Percentiles rank a stretch among this genome's conserved stretches.
Evolutionary conservation across 1,284 basidiomycete genomes (phyloP).

Genomic region (Cutaneotrichosporon cyanovorans): DNA sequence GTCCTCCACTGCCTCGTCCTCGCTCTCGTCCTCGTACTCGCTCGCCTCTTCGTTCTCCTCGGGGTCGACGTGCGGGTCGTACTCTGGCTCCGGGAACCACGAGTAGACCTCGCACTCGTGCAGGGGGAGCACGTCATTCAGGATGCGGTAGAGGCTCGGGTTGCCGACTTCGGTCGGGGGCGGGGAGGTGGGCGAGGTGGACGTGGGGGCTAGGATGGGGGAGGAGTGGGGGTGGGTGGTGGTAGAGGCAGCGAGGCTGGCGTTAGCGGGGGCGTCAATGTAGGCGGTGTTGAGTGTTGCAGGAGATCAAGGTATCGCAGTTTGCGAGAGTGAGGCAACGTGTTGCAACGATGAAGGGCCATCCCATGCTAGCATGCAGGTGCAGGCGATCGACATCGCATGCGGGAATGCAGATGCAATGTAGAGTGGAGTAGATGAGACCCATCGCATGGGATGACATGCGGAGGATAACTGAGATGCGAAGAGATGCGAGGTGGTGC

Average conservation of each 20-base stretch:
- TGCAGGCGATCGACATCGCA: no score
- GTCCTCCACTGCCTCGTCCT: constrained; percentile 25
- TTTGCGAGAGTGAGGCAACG: no score
- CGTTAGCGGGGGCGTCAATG: background rate
- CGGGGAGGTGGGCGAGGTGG: constrained; percentile 7
- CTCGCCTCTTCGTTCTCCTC: constrained; percentile 57
- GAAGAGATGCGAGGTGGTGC: background rate
- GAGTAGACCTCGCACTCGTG: constrained; percentile 92
- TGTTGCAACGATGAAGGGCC: no score
- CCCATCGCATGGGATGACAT: no score
- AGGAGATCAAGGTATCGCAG: no score
- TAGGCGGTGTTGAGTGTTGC: background rate
- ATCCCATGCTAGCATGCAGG: no score
- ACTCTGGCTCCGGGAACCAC: constrained; percentile 87
- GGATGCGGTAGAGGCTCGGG: constrained; percentile 61
- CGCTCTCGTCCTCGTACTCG: constrained; percentile 26
- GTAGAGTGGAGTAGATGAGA: no score
- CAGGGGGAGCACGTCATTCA: constrained; percentile 85
- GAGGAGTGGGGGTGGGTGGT: background rate
- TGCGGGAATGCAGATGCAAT: no score
- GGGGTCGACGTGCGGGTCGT: constrained; percentile 85
- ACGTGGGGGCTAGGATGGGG: background rate
- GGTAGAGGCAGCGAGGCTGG: background rate
- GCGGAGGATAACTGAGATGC: no score
- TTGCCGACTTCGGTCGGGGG: constrained; percentile 12